Evolutionary conservation across 352 stramenopile genomes (phyloP).

Genomic region (Plasmopara muralis): DNA sequence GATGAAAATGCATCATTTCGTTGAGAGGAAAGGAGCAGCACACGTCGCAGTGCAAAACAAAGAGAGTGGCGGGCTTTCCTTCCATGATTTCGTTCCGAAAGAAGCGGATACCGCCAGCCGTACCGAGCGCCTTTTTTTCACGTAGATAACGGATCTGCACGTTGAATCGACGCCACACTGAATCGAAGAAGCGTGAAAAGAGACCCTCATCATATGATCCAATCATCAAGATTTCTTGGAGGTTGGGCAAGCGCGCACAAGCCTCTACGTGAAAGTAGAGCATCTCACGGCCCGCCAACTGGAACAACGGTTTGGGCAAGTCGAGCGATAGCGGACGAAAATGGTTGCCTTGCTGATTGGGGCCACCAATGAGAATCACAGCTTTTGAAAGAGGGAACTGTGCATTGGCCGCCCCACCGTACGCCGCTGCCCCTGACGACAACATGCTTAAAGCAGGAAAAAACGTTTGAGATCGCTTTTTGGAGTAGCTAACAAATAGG

Average conservation of each 20-base stretch:
- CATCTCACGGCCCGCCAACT: slow-evolving; percentile 80
- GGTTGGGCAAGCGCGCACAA: slow-evolving; percentile 70
- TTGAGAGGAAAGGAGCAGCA: slow-evolving; percentile 84
- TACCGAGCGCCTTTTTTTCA: slow-evolving; percentile 76
- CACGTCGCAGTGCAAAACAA: slow-evolving; percentile 83
- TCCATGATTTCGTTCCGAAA: slow-evolving; percentile 83
- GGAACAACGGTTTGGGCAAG: slow-evolving; percentile 82
- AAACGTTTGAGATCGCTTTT: no score
- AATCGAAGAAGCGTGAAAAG: slow-evolving; percentile 85
- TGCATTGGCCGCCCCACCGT: slow-evolving; percentile 29
- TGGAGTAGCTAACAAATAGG: no score
- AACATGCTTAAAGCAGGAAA: slow-evolving; percentile 6
- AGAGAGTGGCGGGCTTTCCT: slow-evolving; percentile 61
- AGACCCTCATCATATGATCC: slow-evolving; percentile 85
- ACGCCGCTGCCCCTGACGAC: slow-evolving; percentile 13
- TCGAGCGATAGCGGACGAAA: slow-evolving; percentile 84
- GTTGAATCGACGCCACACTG: slow-evolving; percentile 73
- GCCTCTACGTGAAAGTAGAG: slow-evolving; percentile 87
- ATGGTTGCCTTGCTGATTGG: slow-evolving; percentile 83
- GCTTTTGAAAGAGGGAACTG: slow-evolving; percentile 76
- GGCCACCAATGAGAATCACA: slow-evolving; percentile 82
- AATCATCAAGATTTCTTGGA: slow-evolving; percentile 86
- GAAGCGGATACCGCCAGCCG: slow-evolving; percentile 73
- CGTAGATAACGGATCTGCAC: slow-evolving; percentile 80
- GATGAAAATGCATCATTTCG: slow-evolving; percentile 86